Evolutionary conservation across 257 asterid genomes (phyloP), one percentile per base, ranked within the genome.

Genomic region (Ligustrum vulgare): DNA sequence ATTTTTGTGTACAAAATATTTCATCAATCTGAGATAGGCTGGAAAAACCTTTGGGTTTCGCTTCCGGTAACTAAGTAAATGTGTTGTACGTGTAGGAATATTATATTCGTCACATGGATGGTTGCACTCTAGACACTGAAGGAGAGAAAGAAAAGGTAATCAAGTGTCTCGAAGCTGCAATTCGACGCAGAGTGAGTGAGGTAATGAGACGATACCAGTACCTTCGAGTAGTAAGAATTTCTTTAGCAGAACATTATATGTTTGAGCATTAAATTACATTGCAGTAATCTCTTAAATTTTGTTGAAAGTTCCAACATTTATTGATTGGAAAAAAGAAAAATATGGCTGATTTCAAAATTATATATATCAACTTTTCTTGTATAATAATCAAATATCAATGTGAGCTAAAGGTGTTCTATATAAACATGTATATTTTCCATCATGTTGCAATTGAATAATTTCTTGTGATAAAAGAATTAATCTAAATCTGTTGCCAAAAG

Each of bases 101-200:
- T 77, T 94, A 78, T 72, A 89, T 94, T 71, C 96, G 98, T 15
- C 96, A 92, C 83, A 85, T 79, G 89, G 95, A 94, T 62, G 98
- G 98, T 33, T 82, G 91, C 91, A 86, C 90, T 9, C 85, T 89
- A n/a, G 88, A 85, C 36, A 82, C 85, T 18, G 87, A 85, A 75
- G 93, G 72, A 63, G 97, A 94, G 87, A 94, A 84, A 82, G 90
- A 91, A 64, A 92, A 82, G 86, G 97, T 90, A 76, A 75, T 84
- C 79, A 94, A 91, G 85, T 94, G 99, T 79, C 95, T 94, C 36
- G 99, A 94, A 86, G 99, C 99, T 76, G 98, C 99, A 8, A 87
- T 94, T 70, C 83, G 86, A 71, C 93, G 99, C 79, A 77, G 99
- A 87, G 87, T 83, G 35, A 92, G 98, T 56, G 98, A 94, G 97